Conservation (phyloP, 2,329 filamentous ascomycete genomes). For the Elsinoe ampelina region DNA sequence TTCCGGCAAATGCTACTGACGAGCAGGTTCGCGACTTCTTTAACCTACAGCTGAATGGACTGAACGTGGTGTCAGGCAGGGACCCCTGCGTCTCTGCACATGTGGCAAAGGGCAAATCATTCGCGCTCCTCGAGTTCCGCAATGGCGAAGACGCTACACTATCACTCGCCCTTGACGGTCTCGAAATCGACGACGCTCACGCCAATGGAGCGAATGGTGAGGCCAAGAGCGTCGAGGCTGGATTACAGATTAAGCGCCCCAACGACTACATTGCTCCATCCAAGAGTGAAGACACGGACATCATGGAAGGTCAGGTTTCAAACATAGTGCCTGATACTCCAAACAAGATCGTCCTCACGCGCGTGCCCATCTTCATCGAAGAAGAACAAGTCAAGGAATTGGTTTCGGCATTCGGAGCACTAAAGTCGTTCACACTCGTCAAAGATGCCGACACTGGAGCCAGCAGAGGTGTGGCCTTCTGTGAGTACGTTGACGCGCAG, state of each 20-base stretch:
- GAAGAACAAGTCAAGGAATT: constrained; percentile 91
- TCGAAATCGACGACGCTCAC: constrained; percentile 71
- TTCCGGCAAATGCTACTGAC: constrained; percentile 64
- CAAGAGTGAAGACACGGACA: constrained; percentile 60
- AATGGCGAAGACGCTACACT: constrained; percentile 80
- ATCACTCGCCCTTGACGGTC: constrained; percentile 80
- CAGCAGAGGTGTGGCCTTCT: constrained; percentile 82
- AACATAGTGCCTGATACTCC: constrained; percentile 80
- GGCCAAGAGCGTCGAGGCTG: constrained; percentile 44
- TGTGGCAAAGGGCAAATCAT: constrained; percentile 66
- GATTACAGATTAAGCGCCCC: constrained; percentile 71
- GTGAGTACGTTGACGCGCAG: constrained; percentile 73
- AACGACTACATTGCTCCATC: constrained; percentile 96
- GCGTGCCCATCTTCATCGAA: constrained; percentile 76
- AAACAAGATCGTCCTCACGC: constrained; percentile 89
- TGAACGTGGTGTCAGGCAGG: constrained; percentile 76
- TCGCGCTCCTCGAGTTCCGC: constrained; percentile 88
- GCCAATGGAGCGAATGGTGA: constrained; percentile 40
- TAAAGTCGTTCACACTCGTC: constrained; percentile 84
- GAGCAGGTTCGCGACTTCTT: constrained; percentile 76
- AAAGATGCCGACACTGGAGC: constrained; percentile 80
- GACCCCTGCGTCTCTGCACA: constrained; percentile 82
- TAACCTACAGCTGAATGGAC: constrained; percentile 91
- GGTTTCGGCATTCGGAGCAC: constrained; percentile 78
- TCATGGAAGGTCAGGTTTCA: constrained; percentile 68